Evolutionary conservation across 1,139 yeast species (phyloP).

Genomic region (Maudiozyma humilis): DNA sequence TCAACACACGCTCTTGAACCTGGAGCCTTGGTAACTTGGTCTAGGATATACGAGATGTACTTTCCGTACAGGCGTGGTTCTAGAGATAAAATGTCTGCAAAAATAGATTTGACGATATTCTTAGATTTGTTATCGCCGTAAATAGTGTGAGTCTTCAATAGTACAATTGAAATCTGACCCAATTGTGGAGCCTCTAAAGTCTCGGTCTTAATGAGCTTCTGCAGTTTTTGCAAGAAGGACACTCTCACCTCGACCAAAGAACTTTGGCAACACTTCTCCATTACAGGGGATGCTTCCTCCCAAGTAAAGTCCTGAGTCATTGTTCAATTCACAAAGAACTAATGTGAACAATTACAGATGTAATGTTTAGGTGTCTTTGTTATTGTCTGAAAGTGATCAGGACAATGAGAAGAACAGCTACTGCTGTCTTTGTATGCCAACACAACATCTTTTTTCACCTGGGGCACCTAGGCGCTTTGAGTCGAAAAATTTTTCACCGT

Average conservation of each 20-base stretch:
- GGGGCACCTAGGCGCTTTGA: background rate
- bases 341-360: background rate
- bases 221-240: constrained; percentile 16
- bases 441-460: background rate
- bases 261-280: constrained; percentile 17
- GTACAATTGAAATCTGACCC: constrained; percentile 17
- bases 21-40: constrained; percentile 19
- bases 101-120: constrained; percentile 34
- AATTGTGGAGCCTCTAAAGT: constrained; percentile 20
- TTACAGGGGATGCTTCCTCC: constrained; percentile 18
- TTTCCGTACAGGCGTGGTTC: constrained; percentile 34
- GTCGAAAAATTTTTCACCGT: constrained; percentile 16
- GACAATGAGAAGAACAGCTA: too few species aligned
- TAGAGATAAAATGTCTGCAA: constrained; percentile 33
- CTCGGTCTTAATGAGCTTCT: constrained; percentile 13
- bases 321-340: background rate
- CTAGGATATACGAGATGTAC: constrained; percentile 37
- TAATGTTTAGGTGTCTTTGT: constrained; percentile 1
- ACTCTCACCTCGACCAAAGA: constrained; percentile 18
- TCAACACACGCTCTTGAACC: constrained; percentile 26
- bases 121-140: constrained; percentile 45
- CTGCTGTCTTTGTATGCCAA: too few species aligned
- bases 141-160: constrained; percentile 37
- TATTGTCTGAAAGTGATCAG: too few species aligned
- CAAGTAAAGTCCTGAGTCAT: constrained; percentile 12